Base-by-base conservation (phyloP, 2,329 filamentous ascomycete genomes). In the Colletotrichum australisinense region DNA sequence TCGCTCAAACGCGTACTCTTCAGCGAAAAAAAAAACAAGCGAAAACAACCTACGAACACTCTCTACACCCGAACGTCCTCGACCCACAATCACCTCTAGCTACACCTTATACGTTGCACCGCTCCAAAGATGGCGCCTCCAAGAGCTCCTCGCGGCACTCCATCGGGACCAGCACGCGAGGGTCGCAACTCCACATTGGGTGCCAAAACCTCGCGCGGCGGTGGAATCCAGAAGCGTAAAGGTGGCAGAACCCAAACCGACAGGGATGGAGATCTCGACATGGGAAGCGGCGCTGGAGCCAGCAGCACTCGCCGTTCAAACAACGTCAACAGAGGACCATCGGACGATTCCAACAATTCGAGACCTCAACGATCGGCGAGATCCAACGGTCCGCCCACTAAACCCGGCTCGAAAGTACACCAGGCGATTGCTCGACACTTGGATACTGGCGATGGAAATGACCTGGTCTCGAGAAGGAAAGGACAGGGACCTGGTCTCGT, bases 201-300 rank as follows among this genome's bases (percentile, higher is more conserved):
- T 70, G 70, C 82, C 14, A 83, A 79, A 69, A 70, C 80, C 11
- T 80, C 79, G 30, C 83, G 86, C 76, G 86, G 86, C 46, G 71
- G 71, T 26, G 89, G 89, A 35, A 86, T 91, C 67, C 81, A 83
- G 24, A 91, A 90, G 79, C 86, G 86, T 60, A 86, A 85, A 52
- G 79, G 78, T 12, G 80, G 80, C 53, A 75, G 77, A 4, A 76
- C 78, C 4, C 85, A 83, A 74, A 79, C 85, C 62, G 89, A 91
- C 76, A 82, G 84, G 66, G 89, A 91, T 82, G 89, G 89, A 38
- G 89, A 91, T 76, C 83, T 91, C n/a, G 85, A 89, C 38, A 91
- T 91, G 89, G 87, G 71, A 11, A 71, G 87, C 75, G 81, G 80
- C 19, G 69, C 63, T 9, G 66, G 52, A 35, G 67, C 38, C 67